These are phyloP conservation scores for Trichoderma atrobrunneum DNA, from an alignment of 2,329 filamentous ascomycete genomes.

Conservation along the genomic window DNA sequence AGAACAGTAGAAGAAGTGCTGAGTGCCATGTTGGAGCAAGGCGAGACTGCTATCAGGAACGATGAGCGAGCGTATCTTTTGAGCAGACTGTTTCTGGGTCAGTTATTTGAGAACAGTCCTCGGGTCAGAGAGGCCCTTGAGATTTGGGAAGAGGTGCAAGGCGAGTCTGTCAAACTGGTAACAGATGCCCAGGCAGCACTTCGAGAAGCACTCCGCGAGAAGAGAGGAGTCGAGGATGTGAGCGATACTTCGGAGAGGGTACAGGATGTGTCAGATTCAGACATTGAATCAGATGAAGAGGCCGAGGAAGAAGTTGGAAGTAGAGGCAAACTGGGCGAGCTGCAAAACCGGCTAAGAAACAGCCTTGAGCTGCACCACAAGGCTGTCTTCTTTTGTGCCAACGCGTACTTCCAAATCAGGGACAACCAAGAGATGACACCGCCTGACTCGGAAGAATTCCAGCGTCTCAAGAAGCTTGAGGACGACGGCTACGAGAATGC, in stretches of 20 bases:
- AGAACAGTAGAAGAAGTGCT: constrained; percentile 84
- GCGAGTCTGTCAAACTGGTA: constrained; percentile 53
- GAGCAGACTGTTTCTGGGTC: constrained; percentile 65
- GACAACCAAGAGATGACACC: constrained; percentile 61
- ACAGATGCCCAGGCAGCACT: constrained; percentile 63
- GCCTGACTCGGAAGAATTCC: constrained; percentile 66
- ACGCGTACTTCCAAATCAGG: constrained; percentile 80
- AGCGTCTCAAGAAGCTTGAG: constrained; percentile 66
- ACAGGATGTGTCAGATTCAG: constrained; percentile 20
- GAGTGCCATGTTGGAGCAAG: constrained; percentile 87
- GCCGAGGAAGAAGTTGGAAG: constrained; percentile 34
- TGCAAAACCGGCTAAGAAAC: constrained; percentile 63
- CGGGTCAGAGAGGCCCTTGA: constrained; percentile 64
- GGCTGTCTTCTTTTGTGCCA: constrained; percentile 80
- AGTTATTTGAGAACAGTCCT: constrained; percentile 74
- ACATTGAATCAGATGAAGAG: constrained; percentile 37
- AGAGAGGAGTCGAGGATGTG: constrained; percentile 1
- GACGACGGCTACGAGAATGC: constrained; percentile 72
- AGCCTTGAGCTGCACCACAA: constrained; percentile 79
- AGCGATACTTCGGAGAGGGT: background rate
- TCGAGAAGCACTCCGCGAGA: constrained; percentile 44
- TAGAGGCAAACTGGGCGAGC: constrained; percentile 50
- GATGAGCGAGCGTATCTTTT: constrained; percentile 68
- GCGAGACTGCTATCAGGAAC: constrained; percentile 61
- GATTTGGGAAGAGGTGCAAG: constrained; percentile 63